These are phyloP conservation scores for Dryadomyces quercus-mongolicae DNA, from an alignment of 2,329 filamentous ascomycete species.

Conservation along the genomic window DNA sequence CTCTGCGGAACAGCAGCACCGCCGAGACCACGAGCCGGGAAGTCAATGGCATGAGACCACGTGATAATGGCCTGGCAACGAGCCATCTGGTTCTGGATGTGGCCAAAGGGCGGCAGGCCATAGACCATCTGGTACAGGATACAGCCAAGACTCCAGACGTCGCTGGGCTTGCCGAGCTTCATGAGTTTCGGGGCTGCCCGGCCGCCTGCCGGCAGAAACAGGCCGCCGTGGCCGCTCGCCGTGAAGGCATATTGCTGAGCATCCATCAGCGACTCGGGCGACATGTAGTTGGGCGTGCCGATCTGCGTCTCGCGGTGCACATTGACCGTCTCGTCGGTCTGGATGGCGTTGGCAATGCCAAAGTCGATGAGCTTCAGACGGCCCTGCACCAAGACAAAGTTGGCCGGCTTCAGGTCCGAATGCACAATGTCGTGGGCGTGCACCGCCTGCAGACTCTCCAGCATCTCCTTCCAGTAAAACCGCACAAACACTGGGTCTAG, in stretches of 20 bases:
- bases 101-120: slow-evolving; percentile 87
- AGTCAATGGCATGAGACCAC: slow-evolving; percentile 61
- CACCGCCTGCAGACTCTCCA: slow-evolving; percentile 83
- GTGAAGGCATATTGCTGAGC: slow-evolving; percentile 45
- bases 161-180: slow-evolving; percentile 90
- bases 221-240: slow-evolving; percentile 17
- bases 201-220: slow-evolving; percentile 21
- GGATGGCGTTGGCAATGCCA: slow-evolving; percentile 94
- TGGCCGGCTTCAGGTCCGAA: slow-evolving; percentile 92
- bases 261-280: slow-evolving; percentile 84
- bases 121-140: slow-evolving; percentile 98
- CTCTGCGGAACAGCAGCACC: slow-evolving; percentile 46
- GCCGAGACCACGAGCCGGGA: slow-evolving; percentile 56
- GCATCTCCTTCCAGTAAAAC: slow-evolving; percentile 99
- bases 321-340: slow-evolving; percentile 90
- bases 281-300: slow-evolving; percentile 98
- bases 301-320: slow-evolving; percentile 93
- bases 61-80: slow-evolving; percentile 82
- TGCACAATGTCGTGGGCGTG: slow-evolving; percentile 89
- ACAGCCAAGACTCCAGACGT: slow-evolving; percentile 92
- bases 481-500: slow-evolving; percentile 86
- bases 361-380: slow-evolving; percentile 95
- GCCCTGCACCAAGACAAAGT: slow-evolving; percentile 87
- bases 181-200: slow-evolving; percentile 60
- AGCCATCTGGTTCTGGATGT: slow-evolving; percentile 77